Percentiles rank a stretch among this genome's conserved stretches.
Evolutionary conservation across 805 yeast species (phyloP).

Genomic region (Tetrapisispora nanseiensis): DNA sequence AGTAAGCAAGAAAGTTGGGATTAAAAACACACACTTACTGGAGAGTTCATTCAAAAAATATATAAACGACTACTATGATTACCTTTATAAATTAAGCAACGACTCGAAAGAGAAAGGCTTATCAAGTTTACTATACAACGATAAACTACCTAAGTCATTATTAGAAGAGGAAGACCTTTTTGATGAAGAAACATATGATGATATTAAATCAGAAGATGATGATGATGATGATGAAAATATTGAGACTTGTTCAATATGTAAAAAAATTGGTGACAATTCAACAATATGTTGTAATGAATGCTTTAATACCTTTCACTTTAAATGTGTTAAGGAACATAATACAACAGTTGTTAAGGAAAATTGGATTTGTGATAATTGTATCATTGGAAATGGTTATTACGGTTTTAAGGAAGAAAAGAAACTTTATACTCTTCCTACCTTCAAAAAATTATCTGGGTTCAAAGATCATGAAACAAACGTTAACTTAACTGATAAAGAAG

Average conservation of each 20-base stretch:
- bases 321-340: conserved; percentile 2
- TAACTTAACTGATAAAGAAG: neutral
- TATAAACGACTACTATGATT: conserved; percentile 29
- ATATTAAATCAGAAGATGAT: neutral
- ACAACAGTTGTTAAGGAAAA: conserved; percentile 16
- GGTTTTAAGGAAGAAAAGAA: conserved; percentile 68
- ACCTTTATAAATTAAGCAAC: conserved; percentile 15
- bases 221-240: conserved; percentile 13
- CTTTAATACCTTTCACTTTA: conserved; percentile 49
- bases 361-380: conserved; percentile 79
- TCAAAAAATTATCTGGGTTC: conserved; percentile 44
- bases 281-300: conserved; percentile 66
- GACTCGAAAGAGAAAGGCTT: neutral
- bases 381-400: conserved; percentile 80
- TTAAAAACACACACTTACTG: neutral
- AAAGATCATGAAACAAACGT: conserved; percentile 28
- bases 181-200: conserved; percentile 9
- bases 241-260: conserved; percentile 42
- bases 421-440: conserved; percentile 49
- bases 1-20: conserved; percentile 10
- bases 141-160: conserved; percentile 28
- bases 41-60: conserved; percentile 16
- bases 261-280: conserved; percentile 31
- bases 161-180: conserved; percentile 9
- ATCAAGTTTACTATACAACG: conserved; percentile 6